Evolutionary conservation across 129 eudicot genomes (phyloP), one percentile per base, ranked within the genome.

Genomic region (Deinandra increscens): DNA sequence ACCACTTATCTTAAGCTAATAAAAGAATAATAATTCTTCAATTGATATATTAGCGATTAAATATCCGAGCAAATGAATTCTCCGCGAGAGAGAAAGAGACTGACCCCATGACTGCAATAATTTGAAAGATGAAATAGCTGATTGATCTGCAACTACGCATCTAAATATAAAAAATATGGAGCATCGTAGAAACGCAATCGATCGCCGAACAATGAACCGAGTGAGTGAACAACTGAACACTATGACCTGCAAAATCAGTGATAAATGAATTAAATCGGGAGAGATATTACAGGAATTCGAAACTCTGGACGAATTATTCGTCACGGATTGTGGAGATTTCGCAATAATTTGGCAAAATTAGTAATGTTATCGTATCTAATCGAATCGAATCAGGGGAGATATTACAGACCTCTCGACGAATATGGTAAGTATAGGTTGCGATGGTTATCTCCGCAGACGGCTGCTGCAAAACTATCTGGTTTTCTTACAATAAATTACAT

Each of bases 101-200:
- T 66, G 73, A 75, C 79, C 79, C 79, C 79, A 75, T 75, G 68
- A 75, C 11, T 55, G 50, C 46, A 15, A 66, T 15, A 43, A 66
- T 18, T 23, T 54, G 60, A 69, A 75, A 65, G 79, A 75, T 55
- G 49, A 66, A 43, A 75, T 18, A 54, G 48, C 23, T 55, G 56
- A 66, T 18, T 33, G 79, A 75, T 75, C 68, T 66, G 67, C 53
- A 55, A 66, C 67, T 75, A 66, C 22, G 79, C 73, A 54, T 66
- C 49, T 22, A 61, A 46, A 14, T 37, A 60, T 72, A 46, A 72
- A 37, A 34, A 45, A 6, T 5, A 62, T 22, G 31, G 44, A 60
- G 68, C 20, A 45, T 72, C 38, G 18, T 18, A 36, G 69, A 19
- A 36, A 72, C 69, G 69, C 75, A 72, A 61, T 19, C 62, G 41